Conservation (phyloP, 2,329 filamentous ascomycete genomes). For the Grosmannia serpens region DNA sequence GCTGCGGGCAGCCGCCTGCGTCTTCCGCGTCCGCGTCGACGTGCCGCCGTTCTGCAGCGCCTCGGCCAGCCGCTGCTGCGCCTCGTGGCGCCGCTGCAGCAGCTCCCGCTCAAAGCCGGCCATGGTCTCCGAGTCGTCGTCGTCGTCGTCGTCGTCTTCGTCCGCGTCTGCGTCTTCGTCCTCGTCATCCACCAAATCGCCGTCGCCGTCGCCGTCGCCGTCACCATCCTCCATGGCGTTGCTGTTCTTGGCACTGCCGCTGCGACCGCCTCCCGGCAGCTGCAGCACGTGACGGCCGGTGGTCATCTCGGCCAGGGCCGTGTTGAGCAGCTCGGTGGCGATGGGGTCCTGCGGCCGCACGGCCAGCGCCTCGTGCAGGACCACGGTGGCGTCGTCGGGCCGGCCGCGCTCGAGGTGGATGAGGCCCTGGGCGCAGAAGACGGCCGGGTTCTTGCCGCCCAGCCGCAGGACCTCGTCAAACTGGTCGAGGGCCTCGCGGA, state of each 20-base stretch:
- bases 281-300: conserved; percentile 20
- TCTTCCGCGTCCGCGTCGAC: conserved; percentile 1
- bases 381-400: conserved; percentile 65
- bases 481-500: conserved; percentile 60
- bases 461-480: conserved; percentile 82
- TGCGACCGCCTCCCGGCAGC: background rate
- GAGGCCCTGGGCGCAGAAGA: conserved; percentile 75
- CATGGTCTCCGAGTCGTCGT: conserved; percentile 25
- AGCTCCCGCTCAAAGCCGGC: conserved; percentile 42
- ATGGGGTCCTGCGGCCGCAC: conserved; percentile 71
- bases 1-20: conserved; percentile 9
- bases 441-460: conserved; percentile 64
- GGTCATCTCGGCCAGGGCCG: conserved; percentile 55
- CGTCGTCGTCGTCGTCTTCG: background rate
- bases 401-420: conserved; percentile 68
- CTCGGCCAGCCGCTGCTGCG: conserved; percentile 22
- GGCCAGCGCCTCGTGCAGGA: conserved; percentile 74
- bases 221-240: background rate
- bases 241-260: background rate
- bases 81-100: conserved; percentile 32
- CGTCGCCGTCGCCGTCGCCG: background rate
- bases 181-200: background rate
- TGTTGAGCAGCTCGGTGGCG: conserved; percentile 65
- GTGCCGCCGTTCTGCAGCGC: conserved; percentile 7
- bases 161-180: background rate